phyloP scores from a whole-genome alignment of 2,329 filamentous ascomycete species.

The Diplodia sapinea region DNA sequence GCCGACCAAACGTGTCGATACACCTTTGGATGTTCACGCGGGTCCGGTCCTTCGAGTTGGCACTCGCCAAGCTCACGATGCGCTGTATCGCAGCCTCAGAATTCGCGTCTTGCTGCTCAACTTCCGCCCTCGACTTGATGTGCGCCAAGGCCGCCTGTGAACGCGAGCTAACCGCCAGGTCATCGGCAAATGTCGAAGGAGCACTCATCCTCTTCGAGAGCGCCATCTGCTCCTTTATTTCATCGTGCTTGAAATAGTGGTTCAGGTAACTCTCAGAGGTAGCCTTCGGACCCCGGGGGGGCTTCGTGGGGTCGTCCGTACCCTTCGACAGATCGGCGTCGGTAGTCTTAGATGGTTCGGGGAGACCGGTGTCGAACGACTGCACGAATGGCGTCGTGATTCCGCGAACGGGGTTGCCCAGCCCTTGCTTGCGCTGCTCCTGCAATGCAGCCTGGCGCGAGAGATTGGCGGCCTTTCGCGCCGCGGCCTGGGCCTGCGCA shows the following conservation, averaged over 20 bases:
- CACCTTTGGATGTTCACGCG: conserved; percentile 85
- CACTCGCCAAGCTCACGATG: conserved; percentile 79
- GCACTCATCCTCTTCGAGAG: conserved; percentile 72
- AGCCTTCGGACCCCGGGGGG: conserved; percentile 33
- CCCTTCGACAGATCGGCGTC: conserved; percentile 35
- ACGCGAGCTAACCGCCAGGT: conserved; percentile 35
- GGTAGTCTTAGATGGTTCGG: conserved; percentile 32
- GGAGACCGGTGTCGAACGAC: conserved; percentile 71
- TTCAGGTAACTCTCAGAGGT: conserved; percentile 65
- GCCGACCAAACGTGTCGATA: conserved; percentile 85
- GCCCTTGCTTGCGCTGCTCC: conserved; percentile 65
- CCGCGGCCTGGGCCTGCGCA: conserved; percentile 77
- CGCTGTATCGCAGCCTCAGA: conserved; percentile 77
- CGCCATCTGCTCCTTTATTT: conserved; percentile 70
- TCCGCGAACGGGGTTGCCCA: conserved; percentile 82
- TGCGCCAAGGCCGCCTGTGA: conserved; percentile 41
- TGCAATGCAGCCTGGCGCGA: conserved; percentile 74
- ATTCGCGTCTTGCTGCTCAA: conserved; percentile 56
- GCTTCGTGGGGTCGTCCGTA: conserved; percentile 29
- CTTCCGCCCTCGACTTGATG: conserved; percentile 49
- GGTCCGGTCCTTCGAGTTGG: conserved; percentile 76
- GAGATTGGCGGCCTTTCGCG: conserved; percentile 82
- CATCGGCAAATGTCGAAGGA: conserved; percentile 49
- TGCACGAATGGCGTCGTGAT: conserved; percentile 80
- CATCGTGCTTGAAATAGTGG: conserved; percentile 71